phyloP scores from a whole-genome alignment of 768 basidiomycete species.

The Zangia roseola region DNA sequence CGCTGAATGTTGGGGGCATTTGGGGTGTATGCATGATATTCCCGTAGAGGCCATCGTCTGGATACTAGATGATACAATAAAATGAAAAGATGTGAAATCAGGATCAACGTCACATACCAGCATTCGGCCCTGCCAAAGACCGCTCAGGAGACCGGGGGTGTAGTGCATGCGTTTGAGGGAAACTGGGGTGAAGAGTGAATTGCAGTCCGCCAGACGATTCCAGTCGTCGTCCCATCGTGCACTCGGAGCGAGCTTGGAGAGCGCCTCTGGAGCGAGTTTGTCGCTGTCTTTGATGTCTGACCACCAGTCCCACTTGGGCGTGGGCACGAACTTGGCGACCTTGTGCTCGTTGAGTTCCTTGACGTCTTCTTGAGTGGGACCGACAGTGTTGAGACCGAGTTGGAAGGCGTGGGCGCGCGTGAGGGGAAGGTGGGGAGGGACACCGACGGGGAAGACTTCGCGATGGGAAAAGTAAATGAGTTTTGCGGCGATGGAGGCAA shows the following conservation, averaged over 20 bases:
- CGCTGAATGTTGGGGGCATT: constrained; percentile 32
- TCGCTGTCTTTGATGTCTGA: constrained; percentile 15
- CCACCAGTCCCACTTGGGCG: constrained; percentile 23
- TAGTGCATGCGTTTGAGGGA: constrained; percentile 39
- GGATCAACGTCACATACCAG: constrained; percentile 43
- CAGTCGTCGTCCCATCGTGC: constrained; percentile 55
- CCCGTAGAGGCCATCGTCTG: constrained; percentile 17
- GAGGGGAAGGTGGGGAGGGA: constrained; percentile 39
- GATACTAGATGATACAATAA: constrained; percentile 9
- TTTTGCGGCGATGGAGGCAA: constrained; percentile 56
- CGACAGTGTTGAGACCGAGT: constrained; percentile 25
- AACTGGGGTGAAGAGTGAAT: constrained; percentile 31
- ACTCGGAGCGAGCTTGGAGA: constrained; percentile 37
- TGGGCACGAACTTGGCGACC: constrained; percentile 31
- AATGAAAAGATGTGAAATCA: neutral
- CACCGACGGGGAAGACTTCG: constrained; percentile 45
- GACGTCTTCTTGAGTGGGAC: constrained; percentile 60
- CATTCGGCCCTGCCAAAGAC: constrained; percentile 64
- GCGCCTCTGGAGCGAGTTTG: constrained; percentile 22
- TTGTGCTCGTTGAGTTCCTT: constrained; percentile 50
- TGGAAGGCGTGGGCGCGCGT: constrained; percentile 32
- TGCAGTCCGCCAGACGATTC: constrained; percentile 51
- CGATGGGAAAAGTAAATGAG: constrained; percentile 60
- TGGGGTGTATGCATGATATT: constrained; percentile 21
- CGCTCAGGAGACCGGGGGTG: constrained; percentile 50